These are phyloP conservation scores for Colletotrichum shisoi DNA, from an alignment of 2,329 filamentous ascomycete genomes.

Conservation along the genomic window DNA sequence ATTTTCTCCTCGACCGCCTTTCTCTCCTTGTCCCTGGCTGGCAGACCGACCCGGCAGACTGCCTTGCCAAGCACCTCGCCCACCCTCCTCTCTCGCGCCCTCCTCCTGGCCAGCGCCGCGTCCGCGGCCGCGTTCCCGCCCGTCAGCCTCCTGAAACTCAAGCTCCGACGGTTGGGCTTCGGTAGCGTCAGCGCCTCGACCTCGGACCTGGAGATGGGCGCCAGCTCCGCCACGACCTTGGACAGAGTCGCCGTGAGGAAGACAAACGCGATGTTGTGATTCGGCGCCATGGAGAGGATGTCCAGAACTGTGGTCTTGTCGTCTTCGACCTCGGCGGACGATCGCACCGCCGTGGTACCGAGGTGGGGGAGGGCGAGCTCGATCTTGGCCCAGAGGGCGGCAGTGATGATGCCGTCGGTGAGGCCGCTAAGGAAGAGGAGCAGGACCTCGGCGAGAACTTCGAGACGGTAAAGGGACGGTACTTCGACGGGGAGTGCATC, in stretches of 20 bases:
- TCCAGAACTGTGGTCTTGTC: constrained; percentile 71
- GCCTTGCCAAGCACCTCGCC: constrained; percentile 71
- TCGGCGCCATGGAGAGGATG: constrained; percentile 72
- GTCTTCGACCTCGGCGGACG: constrained; percentile 48
- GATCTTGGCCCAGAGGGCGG: constrained; percentile 73
- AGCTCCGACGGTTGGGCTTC: constrained; percentile 50
- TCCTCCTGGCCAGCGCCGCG: constrained; percentile 57
- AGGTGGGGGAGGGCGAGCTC: constrained; percentile 63
- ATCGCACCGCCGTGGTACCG: constrained; percentile 44
- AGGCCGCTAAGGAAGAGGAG: constrained; percentile 77
- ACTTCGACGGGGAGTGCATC: constrained; percentile 70
- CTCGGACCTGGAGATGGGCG: constrained; percentile 51
- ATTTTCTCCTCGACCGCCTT: constrained; percentile 69
- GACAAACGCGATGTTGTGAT: constrained; percentile 88
- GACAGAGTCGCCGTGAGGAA: constrained; percentile 81
- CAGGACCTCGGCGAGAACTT: constrained; percentile 75
- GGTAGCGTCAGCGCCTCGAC: constrained; percentile 46
- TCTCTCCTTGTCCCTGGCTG: constrained; percentile 61
- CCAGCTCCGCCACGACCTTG: constrained; percentile 60
- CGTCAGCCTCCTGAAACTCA: constrained; percentile 55
- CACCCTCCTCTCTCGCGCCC: constrained; percentile 67
- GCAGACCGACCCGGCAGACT: constrained; percentile 62
- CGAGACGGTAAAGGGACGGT: constrained; percentile 72
- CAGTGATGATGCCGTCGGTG: constrained; percentile 79
- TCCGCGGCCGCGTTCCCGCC: constrained; percentile 42